A percentile compares a stretch with the other conserved stretches of the same genome.
Evolutionary conservation across 768 basidiomycete genomes (phyloP).

Genomic region (Termitomyces sp.): DNA sequence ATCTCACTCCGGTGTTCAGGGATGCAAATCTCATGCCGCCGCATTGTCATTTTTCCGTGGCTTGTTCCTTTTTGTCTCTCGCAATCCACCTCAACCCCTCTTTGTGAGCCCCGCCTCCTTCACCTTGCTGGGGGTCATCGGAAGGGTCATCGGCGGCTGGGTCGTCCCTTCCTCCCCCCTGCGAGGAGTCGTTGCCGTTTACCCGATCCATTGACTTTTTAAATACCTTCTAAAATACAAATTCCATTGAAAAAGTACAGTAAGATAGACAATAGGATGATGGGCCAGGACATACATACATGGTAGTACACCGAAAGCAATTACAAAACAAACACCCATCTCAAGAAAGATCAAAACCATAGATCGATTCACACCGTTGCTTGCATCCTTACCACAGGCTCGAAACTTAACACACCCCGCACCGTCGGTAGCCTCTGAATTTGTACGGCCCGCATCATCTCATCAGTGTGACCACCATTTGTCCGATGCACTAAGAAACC

Average conservation of each 20-base stretch:
- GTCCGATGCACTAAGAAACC: constrained; percentile 28
- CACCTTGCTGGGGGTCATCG: too few relatives aligned
- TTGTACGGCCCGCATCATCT: background rate
- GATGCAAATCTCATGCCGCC: too few relatives aligned
- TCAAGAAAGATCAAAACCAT: background rate
- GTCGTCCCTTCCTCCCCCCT: too few relatives aligned
- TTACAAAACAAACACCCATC: background rate
- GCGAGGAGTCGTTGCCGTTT: too few relatives aligned
- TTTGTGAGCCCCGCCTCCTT: too few relatives aligned
- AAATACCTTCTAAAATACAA: background rate
- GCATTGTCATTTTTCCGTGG: too few relatives aligned
- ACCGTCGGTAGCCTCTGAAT: background rate
- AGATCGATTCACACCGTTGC: constrained; percentile 3
- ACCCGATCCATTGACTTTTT: too few relatives aligned
- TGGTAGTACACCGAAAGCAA: background rate
- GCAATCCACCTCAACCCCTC: too few relatives aligned
- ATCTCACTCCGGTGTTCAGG: too few relatives aligned
- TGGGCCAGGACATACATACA: background rate
- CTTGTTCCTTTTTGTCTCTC: too few relatives aligned
- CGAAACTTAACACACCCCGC: constrained; percentile 5
- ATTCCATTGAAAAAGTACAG: background rate
- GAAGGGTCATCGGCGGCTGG: too few relatives aligned
- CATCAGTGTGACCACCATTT: background rate
- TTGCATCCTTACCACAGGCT: background rate
- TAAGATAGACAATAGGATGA: background rate